phyloP scores from a whole-genome alignment of 1,139 yeast genomes.

The Blastobotrys apis region DNA sequence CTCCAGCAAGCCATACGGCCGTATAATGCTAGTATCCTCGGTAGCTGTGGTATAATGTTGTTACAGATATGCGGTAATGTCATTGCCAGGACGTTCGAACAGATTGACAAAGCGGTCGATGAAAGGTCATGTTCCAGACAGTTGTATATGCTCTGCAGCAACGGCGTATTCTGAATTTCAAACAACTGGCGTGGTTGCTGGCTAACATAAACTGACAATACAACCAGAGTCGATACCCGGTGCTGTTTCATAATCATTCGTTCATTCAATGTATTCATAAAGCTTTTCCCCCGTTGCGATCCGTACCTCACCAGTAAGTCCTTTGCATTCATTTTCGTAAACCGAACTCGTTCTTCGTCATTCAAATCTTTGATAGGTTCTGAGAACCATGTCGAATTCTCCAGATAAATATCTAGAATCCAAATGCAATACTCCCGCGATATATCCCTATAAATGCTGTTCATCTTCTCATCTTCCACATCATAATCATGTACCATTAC shows the following conservation, averaged over 20 bases:
- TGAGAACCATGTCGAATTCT: conserved; percentile 14
- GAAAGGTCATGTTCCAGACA: conserved; percentile 46
- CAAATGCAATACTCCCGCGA: conserved; percentile 18
- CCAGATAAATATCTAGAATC: conserved; percentile 27
- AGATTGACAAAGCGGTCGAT: conserved; percentile 41
- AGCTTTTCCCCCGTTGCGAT: conserved; percentile 34
- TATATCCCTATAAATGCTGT: conserved; percentile 22
- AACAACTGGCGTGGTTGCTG: conserved; percentile 36
- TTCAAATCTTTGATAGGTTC: conserved; percentile 13
- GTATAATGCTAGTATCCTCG: conserved; percentile 46
- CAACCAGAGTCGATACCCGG: conserved; percentile 40
- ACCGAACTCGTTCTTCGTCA: conserved; percentile 47
- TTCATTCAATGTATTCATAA: conserved; percentile 38
- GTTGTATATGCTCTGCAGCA: conserved; percentile 43
- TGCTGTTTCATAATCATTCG: conserved; percentile 33
- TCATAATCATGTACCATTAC: conserved; percentile 33
- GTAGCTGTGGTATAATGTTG: conserved; percentile 37
- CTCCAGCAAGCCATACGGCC: conserved; percentile 45
- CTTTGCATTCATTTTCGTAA: conserved; percentile 44
- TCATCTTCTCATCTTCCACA: conserved; percentile 19
- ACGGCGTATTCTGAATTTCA: conserved; percentile 38
- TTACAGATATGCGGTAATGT: conserved; percentile 50
- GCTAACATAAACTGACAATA: conserved; percentile 33
- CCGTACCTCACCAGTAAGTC: conserved; percentile 43
- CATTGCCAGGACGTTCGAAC: conserved; percentile 49